phyloP scores from a whole-genome alignment of 345 rosid genomes.

The Sapria himalayana region DNA sequence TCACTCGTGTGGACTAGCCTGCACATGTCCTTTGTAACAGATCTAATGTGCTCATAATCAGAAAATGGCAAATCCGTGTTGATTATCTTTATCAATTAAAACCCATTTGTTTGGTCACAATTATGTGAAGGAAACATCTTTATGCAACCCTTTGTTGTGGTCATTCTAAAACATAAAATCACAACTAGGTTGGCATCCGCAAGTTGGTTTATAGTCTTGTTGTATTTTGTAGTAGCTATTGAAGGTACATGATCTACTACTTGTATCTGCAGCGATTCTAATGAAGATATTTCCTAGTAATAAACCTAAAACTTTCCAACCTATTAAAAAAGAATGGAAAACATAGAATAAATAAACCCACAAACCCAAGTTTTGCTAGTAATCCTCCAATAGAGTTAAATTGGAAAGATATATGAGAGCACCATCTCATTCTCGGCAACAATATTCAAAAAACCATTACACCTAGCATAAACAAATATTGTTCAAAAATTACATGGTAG shows the following conservation, averaged over 20 bases:
- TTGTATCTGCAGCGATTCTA: background rate
- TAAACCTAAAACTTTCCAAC: slow-evolving; percentile 12
- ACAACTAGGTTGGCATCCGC: slow-evolving; percentile 27
- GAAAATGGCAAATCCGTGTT: slow-evolving; percentile 14
- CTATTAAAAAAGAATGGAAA: no score
- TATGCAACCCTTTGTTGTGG: slow-evolving; percentile 19
- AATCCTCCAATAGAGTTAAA: slow-evolving; percentile 6
- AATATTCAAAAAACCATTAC: slow-evolving; percentile 25
- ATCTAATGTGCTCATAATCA: slow-evolving; percentile 14
- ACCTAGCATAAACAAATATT: no score
- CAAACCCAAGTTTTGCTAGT: no score
- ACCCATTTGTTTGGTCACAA: slow-evolving; percentile 15
- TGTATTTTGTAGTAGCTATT: slow-evolving; percentile 25
- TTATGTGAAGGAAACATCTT: slow-evolving; percentile 15
- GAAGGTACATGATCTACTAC: slow-evolving; percentile 35
- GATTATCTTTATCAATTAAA: slow-evolving; percentile 7
- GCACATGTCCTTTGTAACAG: slow-evolving; percentile 19
- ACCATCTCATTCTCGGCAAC: slow-evolving; percentile 10
- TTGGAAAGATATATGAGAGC: background rate
- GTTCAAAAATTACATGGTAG: slow-evolving; percentile 19
- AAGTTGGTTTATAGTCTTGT: slow-evolving; percentile 17
- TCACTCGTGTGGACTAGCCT: slow-evolving; percentile 21
- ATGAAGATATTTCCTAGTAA: slow-evolving; percentile 25
- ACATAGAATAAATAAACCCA: no score
- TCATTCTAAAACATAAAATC: slow-evolving; percentile 15